Evolutionary conservation across 306 rosid genomes (phyloP), one percentile per base, ranked within the genome.

Genomic region (Geum urbanum): DNA sequence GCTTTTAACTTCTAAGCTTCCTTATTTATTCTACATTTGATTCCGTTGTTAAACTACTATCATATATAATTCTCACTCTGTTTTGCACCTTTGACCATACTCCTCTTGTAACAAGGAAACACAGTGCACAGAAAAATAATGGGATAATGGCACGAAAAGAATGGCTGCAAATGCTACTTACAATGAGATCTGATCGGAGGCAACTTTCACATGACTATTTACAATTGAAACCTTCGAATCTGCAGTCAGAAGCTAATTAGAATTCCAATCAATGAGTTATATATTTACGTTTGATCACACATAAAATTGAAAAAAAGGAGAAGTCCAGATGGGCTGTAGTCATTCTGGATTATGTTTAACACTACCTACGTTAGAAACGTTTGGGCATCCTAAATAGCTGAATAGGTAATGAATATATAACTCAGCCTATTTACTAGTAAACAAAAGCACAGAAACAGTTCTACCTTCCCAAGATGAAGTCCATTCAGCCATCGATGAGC

Each of bases 101-200:
- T 13, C 63, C 14, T 13, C 63, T 66, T 44, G 39, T 22, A 22
- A 72, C 46, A 9, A 68, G 51, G 14, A 68, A 70, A 74, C 71
- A 70, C 67, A 57, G 50, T 63, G 73, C 41, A 59, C 67, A 74
- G 15, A 41, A 54, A 67, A 76, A 69, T 22, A 44, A 63, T 64
- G 12, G 37, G 22, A 55, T 19, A 62, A 59, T 53, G 71, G 53
- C 18, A 51, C 11, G 41, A 45, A 54, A 69, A 74, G 53, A 49
- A 67, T 16, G 53, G 71, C 52, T 32, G 52, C 76, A 27, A 76
- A 24, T 61, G 66, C 76, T 62, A 76, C 96, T 84, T 78, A 86
- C 96, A 71, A 72, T 67, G 83, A 79, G 57, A 68, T 75, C 72
- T 75, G 67, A 59, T 71, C 58, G 14, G 66, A 79, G 67, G 82